A percentile compares a stretch with the other conserved stretches of the same genome.
phyloP scores from a whole-genome alignment of 2,329 filamentous ascomycete genomes.

The Colletotrichum horii region DNA sequence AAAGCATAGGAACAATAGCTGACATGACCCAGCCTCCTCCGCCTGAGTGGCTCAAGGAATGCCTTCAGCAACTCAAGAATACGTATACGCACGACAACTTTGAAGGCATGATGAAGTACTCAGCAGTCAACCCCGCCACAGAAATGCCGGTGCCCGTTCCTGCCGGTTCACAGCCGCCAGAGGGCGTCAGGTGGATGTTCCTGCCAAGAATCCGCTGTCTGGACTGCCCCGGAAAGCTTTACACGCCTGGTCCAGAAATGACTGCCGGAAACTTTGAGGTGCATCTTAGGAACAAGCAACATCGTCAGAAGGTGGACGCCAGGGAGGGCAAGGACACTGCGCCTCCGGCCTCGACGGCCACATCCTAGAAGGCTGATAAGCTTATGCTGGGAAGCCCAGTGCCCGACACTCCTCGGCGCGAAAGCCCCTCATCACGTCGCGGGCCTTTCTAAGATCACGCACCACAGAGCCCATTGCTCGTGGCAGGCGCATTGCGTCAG shows the following conservation, averaged over 20 bases:
- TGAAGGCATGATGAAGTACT: constrained; percentile 90
- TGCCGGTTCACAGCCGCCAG: constrained; percentile 56
- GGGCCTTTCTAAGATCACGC: not conserved
- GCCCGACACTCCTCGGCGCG: not conserved
- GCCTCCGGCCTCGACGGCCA: not conserved
- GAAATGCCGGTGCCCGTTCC: constrained; percentile 64
- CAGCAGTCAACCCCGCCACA: constrained; percentile 76
- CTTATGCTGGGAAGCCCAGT: not conserved
- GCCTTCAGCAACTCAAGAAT: constrained; percentile 73
- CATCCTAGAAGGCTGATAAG: not conserved
- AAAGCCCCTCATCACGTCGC: not conserved
- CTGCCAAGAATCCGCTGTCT: constrained; percentile 88
- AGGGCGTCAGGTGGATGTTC: constrained; percentile 78
- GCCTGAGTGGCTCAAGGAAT: constrained; percentile 81
- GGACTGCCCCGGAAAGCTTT: constrained; percentile 92
- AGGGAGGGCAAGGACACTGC: constrained; percentile 31
- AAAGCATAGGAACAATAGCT: not conserved
- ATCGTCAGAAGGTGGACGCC: constrained; percentile 70
- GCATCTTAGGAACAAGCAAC: constrained; percentile 84
- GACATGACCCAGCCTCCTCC: constrained; percentile 70
- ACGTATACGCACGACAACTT: constrained; percentile 83
- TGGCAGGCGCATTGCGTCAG: not conserved
- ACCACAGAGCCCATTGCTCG: not conserved
- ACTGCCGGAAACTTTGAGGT: constrained; percentile 92
- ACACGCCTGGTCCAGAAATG: constrained; percentile 85